A percentile compares a stretch with the other conserved stretches of the same genome.
Evolutionary conservation across 2,329 filamentous ascomycete species (phyloP).

Genomic region (Aspergillus nomiae): DNA sequence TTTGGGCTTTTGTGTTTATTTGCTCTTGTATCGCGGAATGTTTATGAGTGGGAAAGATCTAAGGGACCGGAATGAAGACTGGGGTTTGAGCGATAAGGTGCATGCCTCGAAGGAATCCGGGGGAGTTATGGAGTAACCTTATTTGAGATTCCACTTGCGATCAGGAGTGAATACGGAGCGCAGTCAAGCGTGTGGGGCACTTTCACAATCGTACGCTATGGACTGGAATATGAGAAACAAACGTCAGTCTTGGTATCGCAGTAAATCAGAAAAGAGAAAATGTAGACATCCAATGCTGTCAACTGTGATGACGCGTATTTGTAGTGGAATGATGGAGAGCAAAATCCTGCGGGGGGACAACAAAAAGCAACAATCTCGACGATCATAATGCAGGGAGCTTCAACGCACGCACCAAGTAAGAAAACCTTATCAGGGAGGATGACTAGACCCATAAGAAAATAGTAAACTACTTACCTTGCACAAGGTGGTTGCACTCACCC

Average conservation of each 20-base stretch:
- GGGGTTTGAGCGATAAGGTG: constrained; percentile 13
- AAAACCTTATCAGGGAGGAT: constrained; percentile 5
- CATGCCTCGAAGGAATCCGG: constrained; percentile 11
- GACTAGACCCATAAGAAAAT: constrained; percentile 6
- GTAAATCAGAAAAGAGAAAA: constrained; percentile 8
- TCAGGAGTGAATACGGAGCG: constrained; percentile 3
- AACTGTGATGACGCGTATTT: constrained; percentile 23
- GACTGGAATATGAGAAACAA: neutral
- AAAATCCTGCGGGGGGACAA: constrained; percentile 2
- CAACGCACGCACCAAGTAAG: constrained; percentile 8
- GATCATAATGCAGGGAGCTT: constrained; percentile 24
- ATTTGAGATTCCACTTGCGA: neutral
- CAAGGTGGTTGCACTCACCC: constrained; percentile 13
- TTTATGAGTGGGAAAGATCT: constrained; percentile 12
- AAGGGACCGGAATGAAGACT: constrained; percentile 13
- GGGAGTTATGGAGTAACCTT: constrained; percentile 4
- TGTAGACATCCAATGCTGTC: neutral
- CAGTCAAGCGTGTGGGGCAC: constrained; percentile 8
- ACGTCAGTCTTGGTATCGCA: constrained; percentile 3
- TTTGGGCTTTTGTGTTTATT: constrained; percentile 13
- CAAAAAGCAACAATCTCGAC: constrained; percentile 17
- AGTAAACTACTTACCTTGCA: constrained; percentile 13
- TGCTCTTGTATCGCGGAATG: constrained; percentile 12
- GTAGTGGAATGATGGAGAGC: constrained; percentile 15
- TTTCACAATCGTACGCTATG: neutral